Evolutionary conservation across 2,329 filamentous ascomycete species (phyloP), one percentile per base, ranked within the genome.

Genomic region (Lomentospora prolificans): DNA sequence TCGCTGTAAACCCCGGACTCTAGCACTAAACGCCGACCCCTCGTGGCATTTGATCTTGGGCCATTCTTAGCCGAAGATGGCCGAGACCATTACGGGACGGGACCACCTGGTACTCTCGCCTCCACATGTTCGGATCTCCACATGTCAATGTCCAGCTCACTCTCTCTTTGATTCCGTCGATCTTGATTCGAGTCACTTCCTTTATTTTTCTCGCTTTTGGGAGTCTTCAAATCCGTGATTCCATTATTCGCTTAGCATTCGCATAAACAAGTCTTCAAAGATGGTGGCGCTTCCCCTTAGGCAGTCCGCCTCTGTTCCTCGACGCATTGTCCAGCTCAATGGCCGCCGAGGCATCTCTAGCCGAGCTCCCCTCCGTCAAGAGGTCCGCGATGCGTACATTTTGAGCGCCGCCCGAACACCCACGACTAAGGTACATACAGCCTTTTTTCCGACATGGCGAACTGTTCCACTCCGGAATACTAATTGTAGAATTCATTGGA

Each of bases 361-460:
- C 12, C 66, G 69, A 53, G 58, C 70, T 41, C 63, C 68, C n/a
- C 65, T 75, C 33, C 70, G 70, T 58, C 75, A 85, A 70, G 86
- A 95, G 67, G 80, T 96, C 55, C 85, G 88, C 66, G 90, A 96
- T 70, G 92, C 89, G 51, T 99, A 97, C 72, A 97, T 99, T 63
- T 72, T 99, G 60, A 91, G 90, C 66, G 94, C 88, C 9, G 82
- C 91, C 14, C 81, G 94, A 64, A 99, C 94, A 52, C 92, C 94
- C 1, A 95, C 89, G 17, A 88, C 85, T 62, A 95, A 94, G 76
- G 91, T 94, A 69, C 53, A 60, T 56, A 24, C 22, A 10, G 25
- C 12, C 36, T 33, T 52, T 22, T 41, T 41, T 25, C 33, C 6
- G n/a, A 24, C 10, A 27, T 4, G 12, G 10, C 8, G 22, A 19